A percentile compares a stretch with the other conserved stretches of the same genome.
Conservation (phyloP, 495 filamentous ascomycete species). For the Venustampulla echinocandica region DNA sequence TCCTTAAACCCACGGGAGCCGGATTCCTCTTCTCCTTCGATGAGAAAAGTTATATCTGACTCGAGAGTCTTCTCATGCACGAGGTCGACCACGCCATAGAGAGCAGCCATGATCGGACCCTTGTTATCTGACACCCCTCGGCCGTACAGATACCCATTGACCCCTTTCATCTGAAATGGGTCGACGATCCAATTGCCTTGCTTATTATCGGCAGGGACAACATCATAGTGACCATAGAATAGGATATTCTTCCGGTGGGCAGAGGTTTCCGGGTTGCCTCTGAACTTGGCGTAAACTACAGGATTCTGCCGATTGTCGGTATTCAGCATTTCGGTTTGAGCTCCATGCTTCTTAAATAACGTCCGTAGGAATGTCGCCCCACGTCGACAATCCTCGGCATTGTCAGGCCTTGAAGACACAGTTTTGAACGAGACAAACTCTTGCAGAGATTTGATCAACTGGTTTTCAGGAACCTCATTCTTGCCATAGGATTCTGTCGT, state of each 20-base stretch:
- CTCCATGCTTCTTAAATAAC: slow-evolving; percentile 84
- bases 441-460: slow-evolving; percentile 71
- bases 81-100: slow-evolving; percentile 87
- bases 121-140: slow-evolving; percentile 96
- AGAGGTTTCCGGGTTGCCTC: slow-evolving; percentile 49
- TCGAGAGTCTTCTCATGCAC: slow-evolving; percentile 66
- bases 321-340: slow-evolving; percentile 76
- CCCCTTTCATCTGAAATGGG: slow-evolving; percentile 75
- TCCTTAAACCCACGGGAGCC: slow-evolving; percentile 83
- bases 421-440: slow-evolving; percentile 88
- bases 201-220: slow-evolving; percentile 84
- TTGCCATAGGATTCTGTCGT: slow-evolving; percentile 8
- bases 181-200: slow-evolving; percentile 73
- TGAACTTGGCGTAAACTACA: slow-evolving; percentile 81
- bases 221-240: slow-evolving; percentile 94
- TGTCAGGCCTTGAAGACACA: slow-evolving; percentile 74
- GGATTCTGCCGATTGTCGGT: slow-evolving; percentile 66
- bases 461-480: slow-evolving; percentile 45
- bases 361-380: slow-evolving; percentile 84
- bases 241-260: slow-evolving; percentile 70
- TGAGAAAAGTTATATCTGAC: slow-evolving; percentile 83
- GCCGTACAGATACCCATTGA: slow-evolving; percentile 93
- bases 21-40: slow-evolving; percentile 95
- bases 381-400: slow-evolving; percentile 80
- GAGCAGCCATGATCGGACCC: slow-evolving; percentile 82